Base-by-base conservation (phyloP, 139 green algal species). In the Chlamydomonas eustigma region DNA sequence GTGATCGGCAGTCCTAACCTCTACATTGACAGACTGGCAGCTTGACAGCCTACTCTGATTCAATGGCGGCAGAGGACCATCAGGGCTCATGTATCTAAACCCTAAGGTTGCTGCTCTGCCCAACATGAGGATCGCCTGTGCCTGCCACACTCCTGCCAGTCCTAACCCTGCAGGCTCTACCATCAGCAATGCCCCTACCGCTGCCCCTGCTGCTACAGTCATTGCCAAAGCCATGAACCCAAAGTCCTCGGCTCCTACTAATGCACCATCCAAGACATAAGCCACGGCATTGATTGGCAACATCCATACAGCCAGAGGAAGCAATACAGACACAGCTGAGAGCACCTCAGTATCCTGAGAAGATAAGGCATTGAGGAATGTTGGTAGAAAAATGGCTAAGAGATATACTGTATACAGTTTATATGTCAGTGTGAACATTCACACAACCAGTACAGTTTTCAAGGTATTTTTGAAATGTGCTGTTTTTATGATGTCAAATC, bases 261-360 rank as follows among this genome's bases (percentile, higher is more conserved):
- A 71, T 25, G 93, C 51, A 36, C 90, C 90, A 73, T 95, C 90
- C 39, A 93, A 80, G 1, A 90, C 88, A 66, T 93, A 95, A 3
- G 89, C 88, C 0, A 88, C 52, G 0, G 86, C 81, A 22, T 72
- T 72, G 18, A 72, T n/a, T 4, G 65, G 65, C 31, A 72, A 12
- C 65, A 72, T 72, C 36, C 71, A 71, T 1, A 90, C 72, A 0
- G 82, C 85, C 2, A 94, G 71, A 2, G 88, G 89, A 64, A 92
- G 35, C 32, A 94, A 65, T 1, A 39, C 18, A 8, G 74, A 39
- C 44, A 90, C 80, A 0, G 71, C 68, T 0, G 65, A 73, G 1
- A 80, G 39, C 25, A 93, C 81, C 0, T 72, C 33, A 33, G 8
- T 6, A 39, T 68, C 52, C 52, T 68, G 52, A 25, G 22, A 4